Evolutionary conservation across 2,329 filamentous ascomycete genomes (phyloP).

Genomic region (Onygenales sp.): DNA sequence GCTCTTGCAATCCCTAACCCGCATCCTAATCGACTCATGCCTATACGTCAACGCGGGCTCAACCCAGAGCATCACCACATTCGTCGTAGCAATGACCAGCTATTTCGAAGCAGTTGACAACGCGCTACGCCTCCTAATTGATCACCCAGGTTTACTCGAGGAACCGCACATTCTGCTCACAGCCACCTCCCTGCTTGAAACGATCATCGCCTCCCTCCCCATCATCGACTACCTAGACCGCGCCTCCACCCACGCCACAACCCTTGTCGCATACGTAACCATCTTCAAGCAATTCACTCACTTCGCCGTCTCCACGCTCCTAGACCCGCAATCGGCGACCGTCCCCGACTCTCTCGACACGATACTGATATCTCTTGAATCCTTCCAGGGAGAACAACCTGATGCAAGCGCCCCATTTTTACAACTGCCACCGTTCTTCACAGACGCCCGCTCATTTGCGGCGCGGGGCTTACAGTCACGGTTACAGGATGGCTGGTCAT

Average conservation of each 20-base stretch:
- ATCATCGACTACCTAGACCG: conserved; percentile 40
- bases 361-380: conserved; percentile 7
- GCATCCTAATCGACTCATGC: conserved; percentile 35
- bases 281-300: conserved; percentile 32
- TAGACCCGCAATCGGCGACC: conserved; percentile 11
- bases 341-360: conserved; percentile 10
- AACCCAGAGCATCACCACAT: conserved; percentile 25
- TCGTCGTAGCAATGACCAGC: conserved; percentile 26
- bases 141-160: conserved; percentile 24
- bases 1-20: conserved; percentile 39
- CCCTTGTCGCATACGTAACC: conserved; percentile 23
- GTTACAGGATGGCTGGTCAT: conserved; percentile 39
- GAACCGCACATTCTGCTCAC: conserved; percentile 31
- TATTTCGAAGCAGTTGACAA: conserved; percentile 30
- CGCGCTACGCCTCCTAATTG: conserved; percentile 27
- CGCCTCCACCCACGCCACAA: conserved; percentile 16
- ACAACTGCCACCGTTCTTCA: conserved; percentile 11
- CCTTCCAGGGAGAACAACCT: conserved; percentile 7
- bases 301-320: conserved; percentile 23
- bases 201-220: conserved; percentile 31
- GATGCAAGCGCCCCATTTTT: neutral
- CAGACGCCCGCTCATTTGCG: conserved; percentile 22
- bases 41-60: conserved; percentile 38
- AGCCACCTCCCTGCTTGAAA: conserved; percentile 30
- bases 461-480: conserved; percentile 35